Percentiles rank a stretch among this genome's conserved stretches.
These are phyloP conservation scores for Flaveria robusta DNA, from an alignment of 129 eudicot species.

Conservation along the genomic window DNA sequence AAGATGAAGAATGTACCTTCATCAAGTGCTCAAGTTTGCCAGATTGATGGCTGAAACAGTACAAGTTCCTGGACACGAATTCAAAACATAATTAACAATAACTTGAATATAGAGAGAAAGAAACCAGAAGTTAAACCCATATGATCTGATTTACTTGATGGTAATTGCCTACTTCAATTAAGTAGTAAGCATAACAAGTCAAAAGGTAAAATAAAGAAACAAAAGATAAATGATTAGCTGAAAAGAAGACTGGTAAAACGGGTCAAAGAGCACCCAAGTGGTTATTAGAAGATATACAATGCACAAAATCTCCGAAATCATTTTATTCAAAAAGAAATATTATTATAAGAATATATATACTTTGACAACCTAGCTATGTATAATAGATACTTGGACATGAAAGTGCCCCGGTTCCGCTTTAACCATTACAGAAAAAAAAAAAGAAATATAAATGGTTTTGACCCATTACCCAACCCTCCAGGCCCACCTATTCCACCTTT, in stretches of 20 bases:
- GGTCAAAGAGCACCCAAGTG: not conserved
- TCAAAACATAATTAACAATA: not conserved
- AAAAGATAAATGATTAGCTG: not conserved
- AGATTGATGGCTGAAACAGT: constrained; percentile 94
- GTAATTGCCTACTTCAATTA: not conserved
- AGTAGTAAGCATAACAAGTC: not conserved
- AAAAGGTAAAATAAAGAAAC: not conserved
- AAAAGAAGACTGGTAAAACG: not conserved
- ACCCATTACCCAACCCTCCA: not conserved
- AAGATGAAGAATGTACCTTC: constrained; percentile 58
- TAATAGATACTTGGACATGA: not conserved
- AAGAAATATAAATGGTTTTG: not conserved
- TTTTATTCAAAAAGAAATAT: not conserved
- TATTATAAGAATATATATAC: not conserved
- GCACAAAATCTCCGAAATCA: not conserved
- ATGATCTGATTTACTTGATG: not conserved
- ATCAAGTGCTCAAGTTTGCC: constrained; percentile 92
- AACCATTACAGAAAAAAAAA: not conserved
- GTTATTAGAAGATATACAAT: not conserved
- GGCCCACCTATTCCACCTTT: not conserved
- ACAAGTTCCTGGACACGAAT: constrained; percentile 60
- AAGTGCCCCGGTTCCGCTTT: not conserved
- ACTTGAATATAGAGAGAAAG: not conserved
- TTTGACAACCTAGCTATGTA: not conserved
- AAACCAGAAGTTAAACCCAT: not conserved